phyloP scores from a whole-genome alignment of 305 asterid genomes.

The Solanum hybrid region DNA sequence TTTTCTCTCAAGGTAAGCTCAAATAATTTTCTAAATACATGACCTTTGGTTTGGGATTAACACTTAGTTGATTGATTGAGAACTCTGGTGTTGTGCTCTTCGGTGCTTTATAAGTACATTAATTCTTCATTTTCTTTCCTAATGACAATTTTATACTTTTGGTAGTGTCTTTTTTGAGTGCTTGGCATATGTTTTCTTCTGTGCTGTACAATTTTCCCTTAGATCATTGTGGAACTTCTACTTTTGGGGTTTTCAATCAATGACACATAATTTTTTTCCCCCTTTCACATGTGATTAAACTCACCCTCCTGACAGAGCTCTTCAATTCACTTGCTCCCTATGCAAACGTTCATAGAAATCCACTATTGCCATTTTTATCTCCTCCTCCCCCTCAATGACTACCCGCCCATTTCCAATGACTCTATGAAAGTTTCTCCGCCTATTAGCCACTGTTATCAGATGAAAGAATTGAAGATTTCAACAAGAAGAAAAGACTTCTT shows the following conservation, averaged over 20 bases:
- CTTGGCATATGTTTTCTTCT: neutral
- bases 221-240: neutral
- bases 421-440: neutral
- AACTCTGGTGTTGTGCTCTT: constrained; percentile 1
- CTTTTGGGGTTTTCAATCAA: neutral
- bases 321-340: neutral
- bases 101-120: constrained; percentile 2
- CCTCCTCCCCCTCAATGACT: neutral
- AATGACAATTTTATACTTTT: neutral
- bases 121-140: neutral
- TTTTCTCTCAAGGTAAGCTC: constrained; percentile 76
- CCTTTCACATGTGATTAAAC: neutral
- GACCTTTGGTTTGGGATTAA: neutral
- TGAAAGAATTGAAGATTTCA: neutral
- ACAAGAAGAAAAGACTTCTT: neutral
- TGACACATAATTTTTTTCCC: neutral
- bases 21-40: neutral
- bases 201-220: neutral
- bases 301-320: neutral
- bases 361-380: neutral
- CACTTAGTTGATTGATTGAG: neutral
- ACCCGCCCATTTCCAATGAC: neutral
- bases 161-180: neutral
- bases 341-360: neutral
- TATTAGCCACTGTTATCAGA: neutral